Evolutionary conservation across 768 basidiomycete genomes (phyloP).

Genomic region (Plicaturopsis crispa): DNA sequence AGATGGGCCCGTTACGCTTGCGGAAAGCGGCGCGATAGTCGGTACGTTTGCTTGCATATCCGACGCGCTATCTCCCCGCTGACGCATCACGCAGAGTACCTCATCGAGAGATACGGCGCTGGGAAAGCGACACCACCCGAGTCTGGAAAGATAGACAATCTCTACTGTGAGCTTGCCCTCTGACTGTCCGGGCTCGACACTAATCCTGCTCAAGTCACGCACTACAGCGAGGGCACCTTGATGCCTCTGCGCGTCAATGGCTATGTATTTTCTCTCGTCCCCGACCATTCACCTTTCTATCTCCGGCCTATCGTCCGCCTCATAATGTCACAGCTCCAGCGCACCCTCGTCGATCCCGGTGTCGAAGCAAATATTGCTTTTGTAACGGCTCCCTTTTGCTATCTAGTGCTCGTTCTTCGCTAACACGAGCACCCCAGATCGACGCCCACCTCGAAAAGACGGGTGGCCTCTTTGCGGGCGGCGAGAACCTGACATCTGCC

Average conservation of each 20-base stretch:
- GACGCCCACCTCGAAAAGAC: slow-evolving; percentile 16
- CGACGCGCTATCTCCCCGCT: background rate
- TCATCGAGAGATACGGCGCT: slow-evolving; percentile 14
- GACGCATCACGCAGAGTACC: slow-evolving; percentile 9
- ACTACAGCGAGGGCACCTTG: slow-evolving; percentile 26
- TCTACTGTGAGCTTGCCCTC: slow-evolving; percentile 17
- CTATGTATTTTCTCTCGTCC: slow-evolving; percentile 20
- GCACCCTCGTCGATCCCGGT: background rate
- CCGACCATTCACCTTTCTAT: slow-evolving; percentile 21
- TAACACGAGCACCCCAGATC: slow-evolving; percentile 9
- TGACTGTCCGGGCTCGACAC: background rate
- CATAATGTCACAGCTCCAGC: background rate
- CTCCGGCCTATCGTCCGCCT: slow-evolving; percentile 18
- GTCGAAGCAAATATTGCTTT: background rate
- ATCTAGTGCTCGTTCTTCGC: no score
- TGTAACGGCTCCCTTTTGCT: background rate
- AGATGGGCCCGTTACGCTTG: slow-evolving; percentile 33
- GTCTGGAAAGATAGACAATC: slow-evolving; percentile 16
- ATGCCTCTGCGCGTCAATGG: slow-evolving; percentile 26
- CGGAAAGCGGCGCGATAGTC: slow-evolving; percentile 22
- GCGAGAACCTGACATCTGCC: slow-evolving; percentile 21
- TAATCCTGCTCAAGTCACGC: slow-evolving; percentile 14
- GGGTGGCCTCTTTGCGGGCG: slow-evolving; percentile 19
- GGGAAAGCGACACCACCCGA: slow-evolving; percentile 13
- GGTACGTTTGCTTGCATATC: slow-evolving; percentile 5